Percentiles rank a stretch among this genome's conserved stretches.
Conservation (phyloP, 2,329 filamentous ascomycete species). For the Scedosporium aurantiacum region DNA sequence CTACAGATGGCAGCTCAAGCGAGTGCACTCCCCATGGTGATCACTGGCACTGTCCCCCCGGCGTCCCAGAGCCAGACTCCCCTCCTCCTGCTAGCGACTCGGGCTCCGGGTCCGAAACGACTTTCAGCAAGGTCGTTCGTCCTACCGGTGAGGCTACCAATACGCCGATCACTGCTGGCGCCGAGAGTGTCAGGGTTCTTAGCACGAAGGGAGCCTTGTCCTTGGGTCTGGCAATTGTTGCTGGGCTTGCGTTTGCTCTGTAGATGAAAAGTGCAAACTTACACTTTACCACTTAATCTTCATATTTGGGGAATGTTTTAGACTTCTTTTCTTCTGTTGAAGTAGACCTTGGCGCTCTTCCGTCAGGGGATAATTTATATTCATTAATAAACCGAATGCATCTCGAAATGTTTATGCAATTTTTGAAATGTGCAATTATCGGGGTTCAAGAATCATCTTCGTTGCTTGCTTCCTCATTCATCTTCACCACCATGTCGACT, state of each 20-base stretch:
- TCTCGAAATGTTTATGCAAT: too few species aligned
- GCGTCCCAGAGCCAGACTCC: conserved; percentile 9
- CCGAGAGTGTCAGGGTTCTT: neutral
- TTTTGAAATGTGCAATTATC: too few species aligned
- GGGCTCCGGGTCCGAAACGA: neutral
- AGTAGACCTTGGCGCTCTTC: neutral
- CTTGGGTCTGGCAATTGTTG: neutral
- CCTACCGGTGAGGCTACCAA: neutral
- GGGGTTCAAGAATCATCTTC: too few species aligned
- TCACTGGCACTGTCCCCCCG: conserved; percentile 12
- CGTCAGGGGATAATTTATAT: too few species aligned
- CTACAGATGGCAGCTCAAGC: neutral
- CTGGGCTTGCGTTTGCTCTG: neutral
- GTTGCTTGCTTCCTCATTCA: too few species aligned
- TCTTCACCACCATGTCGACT: too few species aligned
- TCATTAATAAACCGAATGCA: too few species aligned
- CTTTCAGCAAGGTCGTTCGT: neutral
- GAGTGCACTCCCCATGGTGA: conserved; percentile 10
- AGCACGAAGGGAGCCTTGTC: neutral
- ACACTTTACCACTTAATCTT: neutral
- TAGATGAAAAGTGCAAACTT: neutral
- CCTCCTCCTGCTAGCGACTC: conserved; percentile 7
- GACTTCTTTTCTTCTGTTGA: neutral
- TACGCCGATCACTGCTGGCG: neutral
- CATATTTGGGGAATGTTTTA: neutral